Base-by-base conservation (phyloP, 345 rosid genomes). In the Salix caprea region DNA sequence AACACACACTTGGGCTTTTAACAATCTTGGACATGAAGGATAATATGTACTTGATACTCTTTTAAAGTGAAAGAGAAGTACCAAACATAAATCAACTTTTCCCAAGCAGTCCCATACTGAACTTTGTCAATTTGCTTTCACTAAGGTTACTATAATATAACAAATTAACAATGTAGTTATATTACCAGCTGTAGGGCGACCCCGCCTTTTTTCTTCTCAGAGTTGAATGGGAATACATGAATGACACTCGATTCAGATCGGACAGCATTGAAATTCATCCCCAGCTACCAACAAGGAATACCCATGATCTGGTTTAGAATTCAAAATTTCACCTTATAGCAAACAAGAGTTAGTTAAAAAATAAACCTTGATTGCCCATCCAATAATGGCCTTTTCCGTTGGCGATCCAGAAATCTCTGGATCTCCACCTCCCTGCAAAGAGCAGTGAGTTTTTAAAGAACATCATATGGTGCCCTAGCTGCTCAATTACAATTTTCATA, bases 121-220 rank as follows among this genome's bases (percentile, higher is more conserved):
- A 9, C 36, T 5, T 74, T 56, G 5, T 56, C 60, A 48, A 74
- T 30, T 46, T 50, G 24, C 34, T 30, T 61, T n/a, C 8, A 7
- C 30, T 10, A 46, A 65, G 6, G 10, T 12, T 5, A 19, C 40
- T 23, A 44, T 34, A 28, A 4, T 23, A 34, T 34, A 28, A 4
- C 3, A 50, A 36, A 82, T 71, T 69, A 23, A 58, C 14, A 58
- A 4, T 9, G 28, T 34, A 34, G 36, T 23, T 58, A 72, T 60
- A 48, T 77, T 89, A 93, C 97, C 89, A 67, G 78, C 82, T 85
- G 85, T 72, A 94, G 61, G 24, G 99, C 99, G 78, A 89, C 92
- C 79, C 98, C 98, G 24, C 99, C 99, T 69, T 97, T 88, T 82
- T 96, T 96, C 78, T 94, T 96, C 89, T 92, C 96, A 0, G 99